Conservation (phyloP, 495 filamentous ascomycete genomes). For the Monascus purpureus region DNA sequence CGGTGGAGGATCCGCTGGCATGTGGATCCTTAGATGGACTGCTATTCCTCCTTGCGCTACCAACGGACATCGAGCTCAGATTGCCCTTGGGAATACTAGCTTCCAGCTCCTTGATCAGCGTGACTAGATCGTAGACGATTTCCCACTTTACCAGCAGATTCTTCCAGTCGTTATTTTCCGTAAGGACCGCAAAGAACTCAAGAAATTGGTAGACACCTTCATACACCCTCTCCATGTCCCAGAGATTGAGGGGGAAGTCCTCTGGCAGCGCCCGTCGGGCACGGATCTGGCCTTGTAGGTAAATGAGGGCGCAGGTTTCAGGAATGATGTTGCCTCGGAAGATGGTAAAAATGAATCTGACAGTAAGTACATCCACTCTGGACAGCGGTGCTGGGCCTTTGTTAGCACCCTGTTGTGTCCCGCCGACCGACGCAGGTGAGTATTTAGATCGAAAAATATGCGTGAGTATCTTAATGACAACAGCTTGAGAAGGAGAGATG, state of each 20-base stretch:
- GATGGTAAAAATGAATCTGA: slow-evolving; percentile 83
- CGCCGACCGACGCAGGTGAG: slow-evolving; percentile 37
- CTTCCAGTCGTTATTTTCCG: slow-evolving; percentile 56
- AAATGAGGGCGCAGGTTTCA: slow-evolving; percentile 83
- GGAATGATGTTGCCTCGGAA: slow-evolving; percentile 86
- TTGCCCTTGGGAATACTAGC: slow-evolving; percentile 65
- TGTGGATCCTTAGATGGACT: slow-evolving; percentile 17
- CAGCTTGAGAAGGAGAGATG: slow-evolving; percentile 84
- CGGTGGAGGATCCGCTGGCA: slow-evolving; percentile 11
- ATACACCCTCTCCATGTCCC: slow-evolving; percentile 90
- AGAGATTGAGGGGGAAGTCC: slow-evolving; percentile 86
- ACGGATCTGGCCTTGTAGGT: slow-evolving; percentile 80
- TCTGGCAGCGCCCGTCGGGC: slow-evolving; percentile 47
- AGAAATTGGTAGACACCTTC: slow-evolving; percentile 86
- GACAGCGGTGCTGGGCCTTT: slow-evolving; percentile 22
- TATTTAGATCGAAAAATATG: slow-evolving; percentile 69
- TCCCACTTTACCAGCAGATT: slow-evolving; percentile 78
- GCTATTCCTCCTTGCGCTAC: slow-evolving; percentile 11
- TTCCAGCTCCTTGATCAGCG: slow-evolving; percentile 73
- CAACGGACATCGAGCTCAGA: slow-evolving; percentile 30
- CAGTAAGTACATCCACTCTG: slow-evolving; percentile 50
- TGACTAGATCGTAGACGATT: slow-evolving; percentile 68
- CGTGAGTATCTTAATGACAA: slow-evolving; percentile 77
- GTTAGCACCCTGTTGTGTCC: slow-evolving; percentile 19
- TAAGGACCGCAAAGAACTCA: slow-evolving; percentile 85